Evolutionary conservation across 257 asterid species (phyloP), one percentile per base, ranked within the genome.

Genomic region (Solanum infundibuliforme): DNA sequence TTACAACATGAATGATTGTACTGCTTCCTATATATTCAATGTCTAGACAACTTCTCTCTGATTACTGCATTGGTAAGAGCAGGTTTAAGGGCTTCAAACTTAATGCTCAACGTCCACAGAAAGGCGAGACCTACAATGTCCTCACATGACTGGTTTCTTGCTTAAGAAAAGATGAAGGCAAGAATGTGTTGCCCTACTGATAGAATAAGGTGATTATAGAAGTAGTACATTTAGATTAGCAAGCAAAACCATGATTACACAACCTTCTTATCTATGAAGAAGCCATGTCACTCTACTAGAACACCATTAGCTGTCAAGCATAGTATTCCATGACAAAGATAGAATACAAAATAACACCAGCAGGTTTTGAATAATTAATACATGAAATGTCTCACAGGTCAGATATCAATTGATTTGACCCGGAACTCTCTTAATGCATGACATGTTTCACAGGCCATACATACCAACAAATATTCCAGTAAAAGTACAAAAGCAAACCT

Each of bases 401-500:
- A 38, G 58, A 23, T 23, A 76, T 10, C 83, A 76, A 76, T 12
- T 38, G 52, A 76, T 76, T 38, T 76, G 83, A 76, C 58, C 9
- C 12, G 5, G 83, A 12, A 58, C 52, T 83, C 41, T 25, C 39
- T 32, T 66, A 31, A 39, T 36, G 6, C 31, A 71, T 77, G 66
- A 12, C 66, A 27, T 27, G 9, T 31, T 32, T 75, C 52, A 32
- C 39, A 55, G 36, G 39, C 10, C 85, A 41, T 43, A 36, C 29
- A 34, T 38, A 41, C 46, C 79, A 77, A 83, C 8, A 66, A 34
- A 58, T 60, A 46, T 58, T 81, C 29, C 10, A 31, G 32, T 23
- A 46, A 9, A 8, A 31, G 36, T 39, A 85, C 83, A 86, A 72
- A 83, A 68, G 87, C 73, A 86, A 71, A 97, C 99, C 99, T 97